Conservation (phyloP, 2,329 filamentous ascomycete species). For the Aspergillus clavatus region DNA sequence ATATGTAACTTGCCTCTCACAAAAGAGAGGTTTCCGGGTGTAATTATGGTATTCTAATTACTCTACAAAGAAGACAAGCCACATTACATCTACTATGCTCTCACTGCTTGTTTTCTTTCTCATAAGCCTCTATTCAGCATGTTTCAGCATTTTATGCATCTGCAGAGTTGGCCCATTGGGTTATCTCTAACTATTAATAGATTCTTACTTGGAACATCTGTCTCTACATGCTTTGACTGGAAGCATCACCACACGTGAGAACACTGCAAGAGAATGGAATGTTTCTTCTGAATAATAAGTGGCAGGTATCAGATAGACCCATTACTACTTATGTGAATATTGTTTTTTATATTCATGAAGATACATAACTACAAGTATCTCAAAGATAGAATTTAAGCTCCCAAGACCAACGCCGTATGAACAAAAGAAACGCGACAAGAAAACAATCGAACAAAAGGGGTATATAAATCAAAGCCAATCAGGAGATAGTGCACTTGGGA, state of each 20-base stretch:
- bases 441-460: conserved; percentile 7
- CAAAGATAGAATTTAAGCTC: not conserved
- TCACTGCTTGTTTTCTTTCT: too few species aligned
- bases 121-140: too few species aligned
- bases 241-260: too few species aligned
- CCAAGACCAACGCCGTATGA: not conserved
- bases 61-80: not conserved
- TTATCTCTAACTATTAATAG: too few species aligned
- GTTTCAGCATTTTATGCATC: too few species aligned
- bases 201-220: too few species aligned
- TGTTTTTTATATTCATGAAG: not conserved
- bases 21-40: not conserved
- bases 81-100: too few species aligned
- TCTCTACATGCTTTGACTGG: too few species aligned
- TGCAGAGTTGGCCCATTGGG: too few species aligned
- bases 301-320: too few species aligned
- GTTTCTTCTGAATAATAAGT: too few species aligned
- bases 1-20: not conserved
- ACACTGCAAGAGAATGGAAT: too few species aligned
- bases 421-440: conserved; percentile 10
- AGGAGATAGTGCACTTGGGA: conserved; percentile 68
- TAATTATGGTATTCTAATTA: conserved; percentile 6
- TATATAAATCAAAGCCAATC: conserved; percentile 20
- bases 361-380: not conserved
- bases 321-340: not conserved